Percentiles rank a stretch among this genome's conserved stretches.
Evolutionary conservation across 768 basidiomycete genomes (phyloP).

Genomic region (Megacollybia marginata): DNA sequence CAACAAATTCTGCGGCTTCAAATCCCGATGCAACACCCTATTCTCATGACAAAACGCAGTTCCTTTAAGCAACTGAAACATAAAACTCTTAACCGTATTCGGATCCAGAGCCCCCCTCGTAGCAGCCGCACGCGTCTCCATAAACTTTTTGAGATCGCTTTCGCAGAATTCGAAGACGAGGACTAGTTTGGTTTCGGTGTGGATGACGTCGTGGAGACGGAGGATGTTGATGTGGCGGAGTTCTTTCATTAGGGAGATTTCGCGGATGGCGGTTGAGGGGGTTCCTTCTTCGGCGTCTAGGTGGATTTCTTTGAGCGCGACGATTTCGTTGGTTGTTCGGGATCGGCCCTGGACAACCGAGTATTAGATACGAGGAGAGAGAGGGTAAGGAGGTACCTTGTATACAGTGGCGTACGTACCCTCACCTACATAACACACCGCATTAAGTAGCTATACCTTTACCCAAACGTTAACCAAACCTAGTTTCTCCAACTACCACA

Average conservation of each 20-base stretch:
- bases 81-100: constrained; percentile 88
- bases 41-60: constrained; percentile 64
- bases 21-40: constrained; percentile 66
- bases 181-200: constrained; percentile 93
- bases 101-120: constrained; percentile 88
- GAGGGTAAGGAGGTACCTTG: too few species aligned
- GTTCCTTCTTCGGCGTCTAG: too few species aligned
- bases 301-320: constrained; percentile 98
- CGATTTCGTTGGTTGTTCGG: constrained; percentile 97
- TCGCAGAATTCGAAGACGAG: constrained; percentile 99
- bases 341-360: too few species aligned
- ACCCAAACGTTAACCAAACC: too few species aligned
- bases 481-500: too few species aligned
- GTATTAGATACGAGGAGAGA: too few species aligned
- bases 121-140: constrained; percentile 99
- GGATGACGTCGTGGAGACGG: constrained; percentile 88
- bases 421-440: too few species aligned
- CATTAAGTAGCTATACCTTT: too few species aligned
- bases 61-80: constrained; percentile 83
- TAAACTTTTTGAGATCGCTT: constrained; percentile 97
- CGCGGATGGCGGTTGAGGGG: too few species aligned
- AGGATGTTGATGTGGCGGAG: constrained; percentile 99
- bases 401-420: too few species aligned
- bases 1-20: constrained; percentile 77
- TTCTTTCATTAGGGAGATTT: constrained; percentile 98